Base-by-base conservation (phyloP, 139 green algal species). In the Tetraselmis striata region DNA sequence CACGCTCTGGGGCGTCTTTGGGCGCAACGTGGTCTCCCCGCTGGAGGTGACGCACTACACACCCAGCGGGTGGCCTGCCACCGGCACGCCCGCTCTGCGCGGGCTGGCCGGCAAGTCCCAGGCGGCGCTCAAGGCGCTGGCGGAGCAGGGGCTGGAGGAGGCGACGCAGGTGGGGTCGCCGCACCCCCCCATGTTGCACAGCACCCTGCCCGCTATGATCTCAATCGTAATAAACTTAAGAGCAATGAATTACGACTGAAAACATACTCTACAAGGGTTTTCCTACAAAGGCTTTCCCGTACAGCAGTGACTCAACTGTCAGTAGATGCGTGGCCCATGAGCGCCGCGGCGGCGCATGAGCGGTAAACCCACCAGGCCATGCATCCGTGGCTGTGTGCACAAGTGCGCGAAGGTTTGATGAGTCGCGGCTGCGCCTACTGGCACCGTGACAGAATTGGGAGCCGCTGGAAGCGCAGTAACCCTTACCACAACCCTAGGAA, bases 91-190 rank as follows among this genome's bases (percentile, higher is more conserved):
- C 1, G 92, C 95, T 23, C 84, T 97, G 79, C 86, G 92, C 28
- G 59, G 29, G 18, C 84, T 98, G 45, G 93, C 92, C 0, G 95
- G 95, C 31, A 97, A 96, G 84, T 86, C 93, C 1, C 95, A 92
- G 11, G 89, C 88, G 18, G 95, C 95, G 23, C 83, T 85, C 24
- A 92, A 91, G 79, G 89, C 90, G 28, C 84, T 97, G 26, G 82
- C 84, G 1, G 87, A 92, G 78, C 59, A 91, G n/a, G 2, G 58
- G 1, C 79, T 80, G 2, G 80, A 81, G 28, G 79, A 87, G 58
- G 58, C 5, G 11, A 67, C 45, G 18, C 5, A 67, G 45, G 23
- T 32, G 31, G 27, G 31, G 31, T 79, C 22, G 76, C 18, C 18
- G 58, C 28, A n/a, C 26, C 26, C 23, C 2, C 58, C 26, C 26